Conservation (phyloP, 2,329 filamentous ascomycete species). For the Geoglossum cookeanum region DNA sequence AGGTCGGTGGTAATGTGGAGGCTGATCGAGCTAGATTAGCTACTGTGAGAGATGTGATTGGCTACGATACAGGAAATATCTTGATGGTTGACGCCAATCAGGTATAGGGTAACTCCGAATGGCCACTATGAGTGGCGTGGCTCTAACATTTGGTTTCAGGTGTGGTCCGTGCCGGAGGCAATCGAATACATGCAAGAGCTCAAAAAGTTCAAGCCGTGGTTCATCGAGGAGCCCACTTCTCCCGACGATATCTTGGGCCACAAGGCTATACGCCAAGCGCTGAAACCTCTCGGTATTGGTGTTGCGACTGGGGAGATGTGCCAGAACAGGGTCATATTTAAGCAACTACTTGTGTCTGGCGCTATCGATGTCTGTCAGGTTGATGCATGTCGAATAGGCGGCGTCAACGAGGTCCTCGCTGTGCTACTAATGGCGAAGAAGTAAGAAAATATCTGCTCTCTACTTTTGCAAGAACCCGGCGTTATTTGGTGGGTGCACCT, state of each 20-base stretch:
- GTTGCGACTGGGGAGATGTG: constrained; percentile 91
- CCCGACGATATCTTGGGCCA: constrained; percentile 83
- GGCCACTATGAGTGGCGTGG: constrained; percentile 16
- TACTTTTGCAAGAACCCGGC: no score
- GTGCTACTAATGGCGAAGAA: constrained; percentile 58
- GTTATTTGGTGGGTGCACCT: no score
- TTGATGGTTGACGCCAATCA: constrained; percentile 92
- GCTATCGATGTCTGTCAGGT: constrained; percentile 81
- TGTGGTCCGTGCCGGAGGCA: constrained; percentile 80
- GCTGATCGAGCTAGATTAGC: constrained; percentile 50
- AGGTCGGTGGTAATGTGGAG: constrained; percentile 58
- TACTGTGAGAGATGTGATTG: constrained; percentile 63
- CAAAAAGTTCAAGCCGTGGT: constrained; percentile 71
- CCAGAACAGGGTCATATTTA: constrained; percentile 87
- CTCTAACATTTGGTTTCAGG: background rate
- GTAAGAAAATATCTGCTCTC: background rate
- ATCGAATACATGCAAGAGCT: constrained; percentile 74
- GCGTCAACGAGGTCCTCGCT: constrained; percentile 83
- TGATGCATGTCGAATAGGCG: constrained; percentile 75
- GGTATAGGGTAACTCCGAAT: constrained; percentile 14
- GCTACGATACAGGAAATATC: constrained; percentile 48
- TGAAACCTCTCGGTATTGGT: constrained; percentile 55
- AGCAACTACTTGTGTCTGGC: constrained; percentile 63
- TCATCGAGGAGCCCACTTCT: constrained; percentile 85
- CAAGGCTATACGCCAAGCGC: constrained; percentile 63